phyloP scores from a whole-genome alignment of 192 early-diverging fungal species.

The Borealophlyctis nickersoniae region DNA sequence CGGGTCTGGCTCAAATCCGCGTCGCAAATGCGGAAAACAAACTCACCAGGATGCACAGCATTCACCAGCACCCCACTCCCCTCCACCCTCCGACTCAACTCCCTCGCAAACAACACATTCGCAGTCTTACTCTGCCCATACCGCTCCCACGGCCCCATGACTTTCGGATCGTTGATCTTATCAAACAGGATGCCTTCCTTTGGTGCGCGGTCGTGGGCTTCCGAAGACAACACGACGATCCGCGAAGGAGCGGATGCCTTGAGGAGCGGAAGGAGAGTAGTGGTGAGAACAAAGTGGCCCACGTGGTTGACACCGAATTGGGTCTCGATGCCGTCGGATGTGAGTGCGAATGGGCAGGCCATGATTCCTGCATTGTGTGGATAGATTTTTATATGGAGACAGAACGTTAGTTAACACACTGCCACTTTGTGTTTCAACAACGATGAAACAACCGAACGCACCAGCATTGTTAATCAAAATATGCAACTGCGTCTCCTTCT shows the following conservation, averaged over 20 bases:
- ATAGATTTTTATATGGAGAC: slow-evolving; percentile 1
- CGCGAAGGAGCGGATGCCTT: slow-evolving; percentile 26
- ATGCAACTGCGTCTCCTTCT: slow-evolving; percentile 21
- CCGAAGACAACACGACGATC: slow-evolving; percentile 31
- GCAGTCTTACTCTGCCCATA: slow-evolving; percentile 43
- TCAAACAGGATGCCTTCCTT: slow-evolving; percentile 31
- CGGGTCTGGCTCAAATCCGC: too few relatives aligned
- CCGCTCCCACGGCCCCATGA: slow-evolving; percentile 17
- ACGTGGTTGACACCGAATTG: slow-evolving; percentile 57
- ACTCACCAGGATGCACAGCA: slow-evolving; percentile 41
- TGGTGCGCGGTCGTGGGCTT: slow-evolving; percentile 16
- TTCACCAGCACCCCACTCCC: slow-evolving; percentile 20
- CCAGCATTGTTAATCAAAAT: slow-evolving; percentile 31
- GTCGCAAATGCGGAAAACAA: too few relatives aligned
- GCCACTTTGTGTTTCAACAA: not conserved
- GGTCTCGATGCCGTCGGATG: slow-evolving; percentile 55
- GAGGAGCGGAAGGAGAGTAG: slow-evolving; percentile 28
- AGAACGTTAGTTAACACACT: not conserved
- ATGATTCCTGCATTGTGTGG: slow-evolving; percentile 35
- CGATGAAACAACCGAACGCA: not conserved
- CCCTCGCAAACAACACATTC: slow-evolving; percentile 36
- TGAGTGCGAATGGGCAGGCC: slow-evolving; percentile 36
- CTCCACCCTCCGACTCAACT: slow-evolving; percentile 9
- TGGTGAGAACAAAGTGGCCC: slow-evolving; percentile 40
- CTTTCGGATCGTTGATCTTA: slow-evolving; percentile 22